These are phyloP conservation scores for Aquanectria penicillioides DNA, from an alignment of 2,329 filamentous ascomycete species.

Conservation along the genomic window DNA sequence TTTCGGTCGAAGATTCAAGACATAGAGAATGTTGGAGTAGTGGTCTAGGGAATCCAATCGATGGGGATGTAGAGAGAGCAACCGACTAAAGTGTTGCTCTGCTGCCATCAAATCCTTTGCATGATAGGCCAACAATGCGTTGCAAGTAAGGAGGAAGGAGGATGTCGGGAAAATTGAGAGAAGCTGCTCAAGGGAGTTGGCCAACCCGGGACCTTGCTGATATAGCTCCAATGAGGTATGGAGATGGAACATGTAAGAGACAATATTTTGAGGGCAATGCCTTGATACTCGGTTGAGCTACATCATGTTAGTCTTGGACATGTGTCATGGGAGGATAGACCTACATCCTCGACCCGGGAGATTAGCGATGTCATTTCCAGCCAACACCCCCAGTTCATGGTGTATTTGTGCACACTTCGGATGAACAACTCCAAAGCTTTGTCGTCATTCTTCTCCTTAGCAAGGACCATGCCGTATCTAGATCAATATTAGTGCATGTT, in stretches of 20 bases:
- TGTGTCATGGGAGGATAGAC: conserved; percentile 45
- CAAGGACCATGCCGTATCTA: conserved; percentile 86
- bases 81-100: conserved; percentile 77
- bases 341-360: conserved; percentile 81
- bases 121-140: conserved; percentile 89
- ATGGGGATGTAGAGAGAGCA: conserved; percentile 79
- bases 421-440: conserved; percentile 89
- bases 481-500: conserved; percentile 2
- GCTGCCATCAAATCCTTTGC: conserved; percentile 80
- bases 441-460: conserved; percentile 90
- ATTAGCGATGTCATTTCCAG: conserved; percentile 87
- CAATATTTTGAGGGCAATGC: conserved; percentile 86
- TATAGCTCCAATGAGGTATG: conserved; percentile 93
- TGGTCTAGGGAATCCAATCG: conserved; percentile 91
- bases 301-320: conserved; percentile 19
- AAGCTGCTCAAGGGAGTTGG: conserved; percentile 79
- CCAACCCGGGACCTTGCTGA: conserved; percentile 80
- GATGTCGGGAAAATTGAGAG: conserved; percentile 87
- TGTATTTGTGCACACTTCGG: conserved; percentile 85
- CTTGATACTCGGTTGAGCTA: conserved; percentile 77
- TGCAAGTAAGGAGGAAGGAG: conserved; percentile 89
- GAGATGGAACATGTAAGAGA: conserved; percentile 93
- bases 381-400: conserved; percentile 98
- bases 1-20: conserved; percentile 87
- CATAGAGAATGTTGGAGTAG: conserved; percentile 97